Base-by-base conservation (phyloP, 2,329 filamentous ascomycete genomes). In the Colletotrichum somersetense region DNA sequence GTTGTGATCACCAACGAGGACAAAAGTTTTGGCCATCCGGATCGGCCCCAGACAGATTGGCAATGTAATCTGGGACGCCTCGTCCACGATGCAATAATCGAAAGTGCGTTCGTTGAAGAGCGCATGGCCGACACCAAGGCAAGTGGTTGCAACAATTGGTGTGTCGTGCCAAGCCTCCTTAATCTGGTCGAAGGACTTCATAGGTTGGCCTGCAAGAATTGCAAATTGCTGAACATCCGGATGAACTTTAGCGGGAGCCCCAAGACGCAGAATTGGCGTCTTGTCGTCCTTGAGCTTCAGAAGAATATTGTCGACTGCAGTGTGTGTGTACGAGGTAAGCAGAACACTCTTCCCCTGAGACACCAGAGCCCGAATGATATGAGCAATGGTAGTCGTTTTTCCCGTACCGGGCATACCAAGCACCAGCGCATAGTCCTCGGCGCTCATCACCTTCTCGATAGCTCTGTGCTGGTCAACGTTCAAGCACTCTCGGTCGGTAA, bases 321-420 rank as follows among this genome's bases (percentile, higher is more conserved):
- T 97, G 79, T 99, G 96, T 0, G 96, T 99, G 80, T 98, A 98
- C 0, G 95, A 98, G 0, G 96, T 97, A 52, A 99, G 85, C 8
- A 99, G 85, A 18, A 99, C 95, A 67, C 93, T 97, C 83, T 98
- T 98, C 14, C 94, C 93, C 80, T 97, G 93, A 0, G 92, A 91
- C 6, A 96, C 92, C 40, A 99, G 86, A 0, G 96, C 94, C 56
- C 94, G 91, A 77, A 99, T 98, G 76, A 99, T 98, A 79, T 98
- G 95, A 6, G 96, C 95, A 78, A 99, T 98, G 0, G 96, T 99
- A 0, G 96, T 99, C 3, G 96, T 99, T 82, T 99, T 99, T 70
- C 96, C 96, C 0, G 96, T 99, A 10, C 96, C 96, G 1, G 96
- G 96, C 96, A 99, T 99, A 38, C 96, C 96, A 26, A 99, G 89